Evolutionary conservation across 1,284 basidiomycete genomes (phyloP).

Genomic region (Calocybe gambosa): DNA sequence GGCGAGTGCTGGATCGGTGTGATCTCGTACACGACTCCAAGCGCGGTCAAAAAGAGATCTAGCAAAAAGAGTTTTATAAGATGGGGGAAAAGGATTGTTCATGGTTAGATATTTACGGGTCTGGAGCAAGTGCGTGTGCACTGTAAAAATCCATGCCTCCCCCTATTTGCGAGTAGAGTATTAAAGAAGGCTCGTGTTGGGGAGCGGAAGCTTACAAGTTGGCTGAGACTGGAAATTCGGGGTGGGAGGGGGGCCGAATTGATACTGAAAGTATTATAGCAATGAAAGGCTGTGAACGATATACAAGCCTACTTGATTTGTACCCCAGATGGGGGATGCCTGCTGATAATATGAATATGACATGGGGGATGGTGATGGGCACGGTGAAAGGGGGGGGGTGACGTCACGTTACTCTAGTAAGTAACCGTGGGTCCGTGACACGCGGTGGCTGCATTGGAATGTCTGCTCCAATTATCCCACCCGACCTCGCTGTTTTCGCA

Average conservation of each 20-base stretch:
- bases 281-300: conserved; percentile 6
- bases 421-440: background rate
- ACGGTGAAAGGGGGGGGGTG: conserved; percentile 4
- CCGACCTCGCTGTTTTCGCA: conserved; percentile 68
- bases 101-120: conserved; percentile 41
- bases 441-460: conserved; percentile 1
- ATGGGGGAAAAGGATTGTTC: conserved; percentile 13
- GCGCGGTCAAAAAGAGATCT: conserved; percentile 54
- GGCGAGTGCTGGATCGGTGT: conserved; percentile 21
- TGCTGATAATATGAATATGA: conserved; percentile 37
- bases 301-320: conserved; percentile 32
- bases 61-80: conserved; percentile 14
- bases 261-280: conserved; percentile 29
- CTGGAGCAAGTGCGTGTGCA: conserved; percentile 48
- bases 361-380: conserved; percentile 9
- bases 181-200: conserved; percentile 14
- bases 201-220: conserved; percentile 35
- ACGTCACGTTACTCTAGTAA: conserved; percentile 8
- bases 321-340: conserved; percentile 41
- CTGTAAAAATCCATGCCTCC: conserved; percentile 54
- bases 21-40: conserved; percentile 44
- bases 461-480: background rate
- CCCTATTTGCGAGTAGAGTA: conserved; percentile 34
- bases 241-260: conserved; percentile 46
- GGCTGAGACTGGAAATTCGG: conserved; percentile 55